Evolutionary conservation across 805 yeast genomes (phyloP).

Genomic region (Cephaloascus albidus): DNA sequence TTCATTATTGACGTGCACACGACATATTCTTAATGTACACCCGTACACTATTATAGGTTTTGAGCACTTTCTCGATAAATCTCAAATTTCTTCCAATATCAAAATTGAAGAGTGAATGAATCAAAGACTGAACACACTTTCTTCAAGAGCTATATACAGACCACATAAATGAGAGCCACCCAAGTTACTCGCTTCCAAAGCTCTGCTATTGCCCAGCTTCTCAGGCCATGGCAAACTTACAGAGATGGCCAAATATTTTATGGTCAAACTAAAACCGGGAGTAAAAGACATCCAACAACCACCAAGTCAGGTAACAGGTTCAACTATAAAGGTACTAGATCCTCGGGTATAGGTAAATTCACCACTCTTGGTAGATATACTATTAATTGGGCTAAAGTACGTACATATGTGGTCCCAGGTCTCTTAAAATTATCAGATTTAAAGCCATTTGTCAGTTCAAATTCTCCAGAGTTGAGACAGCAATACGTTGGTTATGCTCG

Average conservation of each 20-base stretch:
- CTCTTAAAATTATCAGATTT: conserved; percentile 24
- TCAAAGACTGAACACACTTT: too few species aligned
- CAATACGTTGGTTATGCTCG: conserved; percentile 57
- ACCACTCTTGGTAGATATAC: conserved; percentile 67
- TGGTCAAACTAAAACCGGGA: conserved; percentile 70
- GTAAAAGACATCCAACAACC: conserved; percentile 74
- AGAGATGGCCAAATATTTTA: conserved; percentile 80
- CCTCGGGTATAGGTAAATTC: conserved; percentile 83
- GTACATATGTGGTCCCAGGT: conserved; percentile 83
- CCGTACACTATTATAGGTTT: too few species aligned
- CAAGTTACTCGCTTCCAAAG: conserved; percentile 17
- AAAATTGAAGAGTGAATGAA: too few species aligned
- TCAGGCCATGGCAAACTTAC: conserved; percentile 85
- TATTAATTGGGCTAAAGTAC: conserved; percentile 76
- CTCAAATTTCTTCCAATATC: too few species aligned
- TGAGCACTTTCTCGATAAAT: too few species aligned
- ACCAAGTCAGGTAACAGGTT: conserved; percentile 93
- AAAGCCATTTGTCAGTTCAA: conserved; percentile 72
- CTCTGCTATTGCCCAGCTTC: conserved; percentile 32
- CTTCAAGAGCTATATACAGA: too few species aligned
- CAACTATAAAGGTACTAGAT: conserved; percentile 92
- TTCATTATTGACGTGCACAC: too few species aligned
- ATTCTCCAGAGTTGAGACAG: conserved; percentile 62
- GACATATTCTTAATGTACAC: too few species aligned
- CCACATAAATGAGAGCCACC: conserved; percentile 22